A percentile compares a stretch with the other conserved stretches of the same genome.
Conservation (phyloP, 495 filamentous ascomycete genomes). For the Hyaloscypha finlandica region DNA sequence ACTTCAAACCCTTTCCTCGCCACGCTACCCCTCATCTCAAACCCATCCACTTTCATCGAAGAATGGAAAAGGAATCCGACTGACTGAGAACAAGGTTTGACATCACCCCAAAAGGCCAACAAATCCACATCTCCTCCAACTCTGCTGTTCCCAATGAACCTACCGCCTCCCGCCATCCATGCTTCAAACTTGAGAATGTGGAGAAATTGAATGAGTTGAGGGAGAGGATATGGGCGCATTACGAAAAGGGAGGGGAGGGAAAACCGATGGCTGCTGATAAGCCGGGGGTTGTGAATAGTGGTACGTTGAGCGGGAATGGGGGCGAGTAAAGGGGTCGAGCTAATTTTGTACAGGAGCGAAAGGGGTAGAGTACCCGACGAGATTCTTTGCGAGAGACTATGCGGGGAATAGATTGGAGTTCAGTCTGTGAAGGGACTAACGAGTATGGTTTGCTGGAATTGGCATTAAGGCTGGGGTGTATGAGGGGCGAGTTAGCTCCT, state of each 20-base stretch:
- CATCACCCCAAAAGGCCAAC: slow-evolving; percentile 57
- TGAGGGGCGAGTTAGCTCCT: too few relatives aligned
- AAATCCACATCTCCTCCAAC: slow-evolving; percentile 59
- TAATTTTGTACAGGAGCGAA: slow-evolving; percentile 42
- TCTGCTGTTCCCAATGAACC: slow-evolving; percentile 43
- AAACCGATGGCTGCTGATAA: slow-evolving; percentile 56
- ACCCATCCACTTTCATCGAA: neutral
- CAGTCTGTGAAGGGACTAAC: slow-evolving; percentile 44
- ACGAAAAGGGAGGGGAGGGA: slow-evolving; percentile 45
- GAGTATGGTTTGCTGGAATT: too few relatives aligned
- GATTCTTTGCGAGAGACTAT: slow-evolving; percentile 66
- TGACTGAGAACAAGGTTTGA: slow-evolving; percentile 45
- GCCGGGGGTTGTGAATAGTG: slow-evolving; percentile 53
- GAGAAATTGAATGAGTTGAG: slow-evolving; percentile 51
- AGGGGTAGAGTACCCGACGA: slow-evolving; percentile 58
- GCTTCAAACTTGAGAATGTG: slow-evolving; percentile 50
- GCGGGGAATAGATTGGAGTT: slow-evolving; percentile 65
- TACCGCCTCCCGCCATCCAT: slow-evolving; percentile 53
- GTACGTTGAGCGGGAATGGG: slow-evolving; percentile 34
- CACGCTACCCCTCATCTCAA: neutral
- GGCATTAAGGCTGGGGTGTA: too few relatives aligned
- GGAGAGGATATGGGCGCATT: slow-evolving; percentile 55
- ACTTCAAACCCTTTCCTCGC: neutral
- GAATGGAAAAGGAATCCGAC: too few relatives aligned
- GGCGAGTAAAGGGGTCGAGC: neutral